Evolutionary conservation across 2,329 filamentous ascomycete genomes (phyloP).

Genomic region (Cladophialophora carrionii): DNA sequence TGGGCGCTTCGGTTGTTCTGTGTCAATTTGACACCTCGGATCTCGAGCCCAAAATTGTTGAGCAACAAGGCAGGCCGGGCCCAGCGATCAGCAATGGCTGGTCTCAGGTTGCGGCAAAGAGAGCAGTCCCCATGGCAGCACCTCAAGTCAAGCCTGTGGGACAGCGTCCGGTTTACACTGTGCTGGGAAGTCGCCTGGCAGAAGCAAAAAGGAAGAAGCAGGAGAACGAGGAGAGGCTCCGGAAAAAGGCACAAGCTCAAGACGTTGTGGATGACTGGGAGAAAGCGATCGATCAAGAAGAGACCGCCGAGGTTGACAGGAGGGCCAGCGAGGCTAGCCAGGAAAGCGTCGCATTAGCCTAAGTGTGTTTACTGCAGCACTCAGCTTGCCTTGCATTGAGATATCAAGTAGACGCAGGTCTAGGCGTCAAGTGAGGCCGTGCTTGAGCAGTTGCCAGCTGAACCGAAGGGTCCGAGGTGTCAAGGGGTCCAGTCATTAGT

Average conservation of each 20-base stretch:
- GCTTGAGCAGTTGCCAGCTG: conserved; percentile 1
- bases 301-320: conserved; percentile 34
- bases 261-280: conserved; percentile 53
- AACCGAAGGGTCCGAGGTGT: not conserved
- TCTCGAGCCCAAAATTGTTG: conserved; percentile 45
- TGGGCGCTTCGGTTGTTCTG: conserved; percentile 53
- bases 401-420: not conserved
- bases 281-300: conserved; percentile 50
- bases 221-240: conserved; percentile 46
- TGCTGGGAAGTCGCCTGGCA: conserved; percentile 41
- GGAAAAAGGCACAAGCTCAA: conserved; percentile 31
- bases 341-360: not conserved
- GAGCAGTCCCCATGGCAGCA: conserved; percentile 52
- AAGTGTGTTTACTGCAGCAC: not conserved
- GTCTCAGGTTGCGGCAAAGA: conserved; percentile 57
- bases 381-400: conserved; percentile 1
- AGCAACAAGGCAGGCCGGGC: conserved; percentile 51
- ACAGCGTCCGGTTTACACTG: conserved; percentile 40
- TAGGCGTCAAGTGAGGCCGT: conserved; percentile 3
- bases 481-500: not conserved
- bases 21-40: conserved; percentile 58
- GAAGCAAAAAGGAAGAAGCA: conserved; percentile 44
- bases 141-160: conserved; percentile 47
- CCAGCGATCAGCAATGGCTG: conserved; percentile 49
- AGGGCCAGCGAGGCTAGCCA: conserved; percentile 16